phyloP scores from a whole-genome alignment of 768 basidiomycete species.

The Boletus rubroflammeus region DNA sequence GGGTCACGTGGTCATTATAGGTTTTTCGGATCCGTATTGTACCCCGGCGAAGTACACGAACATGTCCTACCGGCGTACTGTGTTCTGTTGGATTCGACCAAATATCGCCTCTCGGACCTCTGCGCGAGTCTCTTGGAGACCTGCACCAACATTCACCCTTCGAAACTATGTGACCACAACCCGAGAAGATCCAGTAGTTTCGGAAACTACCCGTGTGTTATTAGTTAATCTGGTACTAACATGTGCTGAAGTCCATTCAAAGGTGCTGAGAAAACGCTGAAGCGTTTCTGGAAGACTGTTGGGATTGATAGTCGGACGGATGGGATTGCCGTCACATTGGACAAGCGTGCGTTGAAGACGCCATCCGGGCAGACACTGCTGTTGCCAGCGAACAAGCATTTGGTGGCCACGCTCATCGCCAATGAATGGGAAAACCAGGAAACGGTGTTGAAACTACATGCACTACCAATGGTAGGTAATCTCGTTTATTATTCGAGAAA shows the following conservation, averaged over 20 bases:
- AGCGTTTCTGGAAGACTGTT: conserved; percentile 95
- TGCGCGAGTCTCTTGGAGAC: not conserved
- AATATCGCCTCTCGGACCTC: not conserved
- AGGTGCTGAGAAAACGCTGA: conserved; percentile 86
- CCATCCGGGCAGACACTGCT: conserved; percentile 75
- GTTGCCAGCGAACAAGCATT: conserved; percentile 63
- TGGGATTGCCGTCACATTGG: conserved; percentile 64
- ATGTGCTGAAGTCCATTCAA: conserved; percentile 5
- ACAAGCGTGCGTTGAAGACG: conserved; percentile 83
- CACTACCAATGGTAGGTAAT: conserved; percentile 76
- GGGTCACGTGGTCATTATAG: conserved; percentile 23
- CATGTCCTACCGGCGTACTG: conserved; percentile 12
- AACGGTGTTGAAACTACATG: conserved; percentile 80
- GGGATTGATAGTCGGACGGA: conserved; percentile 58
- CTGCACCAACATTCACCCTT: not conserved
- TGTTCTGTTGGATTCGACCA: conserved; percentile 4
- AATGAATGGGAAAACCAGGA: conserved; percentile 97
- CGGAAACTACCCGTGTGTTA: conserved; percentile 63
- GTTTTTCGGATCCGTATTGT: conserved; percentile 2
- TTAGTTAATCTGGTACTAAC: not conserved
- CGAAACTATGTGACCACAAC: conserved; percentile 15
- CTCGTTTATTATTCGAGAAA: not conserved
- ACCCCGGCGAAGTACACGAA: not conserved
- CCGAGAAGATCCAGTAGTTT: conserved; percentile 44
- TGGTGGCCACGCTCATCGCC: conserved; percentile 83